A percentile compares a stretch with the other conserved stretches of the same genome.
These are phyloP conservation scores for Alternaria sp. DNA, from an alignment of 2,329 filamentous ascomycete genomes.

Conservation along the genomic window DNA sequence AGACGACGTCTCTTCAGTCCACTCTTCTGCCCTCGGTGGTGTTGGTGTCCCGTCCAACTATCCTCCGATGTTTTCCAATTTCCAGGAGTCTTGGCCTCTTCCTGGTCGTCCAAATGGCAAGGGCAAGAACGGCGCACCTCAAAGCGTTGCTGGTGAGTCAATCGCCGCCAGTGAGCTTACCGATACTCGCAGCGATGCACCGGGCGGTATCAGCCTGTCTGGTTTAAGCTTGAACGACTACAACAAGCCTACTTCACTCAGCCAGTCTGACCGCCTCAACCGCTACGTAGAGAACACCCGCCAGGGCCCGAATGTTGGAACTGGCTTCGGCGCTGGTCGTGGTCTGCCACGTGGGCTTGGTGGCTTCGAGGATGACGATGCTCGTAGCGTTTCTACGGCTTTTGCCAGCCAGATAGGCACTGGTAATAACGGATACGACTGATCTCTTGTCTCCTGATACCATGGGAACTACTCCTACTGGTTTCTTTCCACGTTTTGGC, in stretches of 20 bases:
- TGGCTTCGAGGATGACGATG: constrained; percentile 80
- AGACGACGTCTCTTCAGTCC: constrained; percentile 95
- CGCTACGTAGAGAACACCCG: constrained; percentile 90
- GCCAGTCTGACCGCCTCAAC: constrained; percentile 89
- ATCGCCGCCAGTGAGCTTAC: constrained; percentile 91
- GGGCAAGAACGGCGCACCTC: constrained; percentile 68
- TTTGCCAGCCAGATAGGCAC: constrained; percentile 96
- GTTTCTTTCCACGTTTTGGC: constrained; percentile 17
- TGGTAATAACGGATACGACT: constrained; percentile 65
- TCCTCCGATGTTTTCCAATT: constrained; percentile 94
- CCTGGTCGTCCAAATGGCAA: constrained; percentile 76
- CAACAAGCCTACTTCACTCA: constrained; percentile 76
- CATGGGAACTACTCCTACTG: constrained; percentile 9
- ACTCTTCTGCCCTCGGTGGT: constrained; percentile 88
- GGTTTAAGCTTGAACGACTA: constrained; percentile 78
- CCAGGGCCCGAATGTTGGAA: constrained; percentile 60
- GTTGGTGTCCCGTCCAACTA: constrained; percentile 83
- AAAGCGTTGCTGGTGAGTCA: constrained; percentile 88
- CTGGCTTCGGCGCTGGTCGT: constrained; percentile 55
- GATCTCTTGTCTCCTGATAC: constrained; percentile 45
- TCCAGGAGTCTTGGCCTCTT: constrained; percentile 90
- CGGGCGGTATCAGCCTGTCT: constrained; percentile 86
- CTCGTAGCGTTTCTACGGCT: constrained; percentile 93
- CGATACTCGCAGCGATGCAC: constrained; percentile 78
- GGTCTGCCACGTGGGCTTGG: constrained; percentile 52